Base-by-base conservation (phyloP, 2,329 filamentous ascomycete species). In the Diaporthe citriasiana region DNA sequence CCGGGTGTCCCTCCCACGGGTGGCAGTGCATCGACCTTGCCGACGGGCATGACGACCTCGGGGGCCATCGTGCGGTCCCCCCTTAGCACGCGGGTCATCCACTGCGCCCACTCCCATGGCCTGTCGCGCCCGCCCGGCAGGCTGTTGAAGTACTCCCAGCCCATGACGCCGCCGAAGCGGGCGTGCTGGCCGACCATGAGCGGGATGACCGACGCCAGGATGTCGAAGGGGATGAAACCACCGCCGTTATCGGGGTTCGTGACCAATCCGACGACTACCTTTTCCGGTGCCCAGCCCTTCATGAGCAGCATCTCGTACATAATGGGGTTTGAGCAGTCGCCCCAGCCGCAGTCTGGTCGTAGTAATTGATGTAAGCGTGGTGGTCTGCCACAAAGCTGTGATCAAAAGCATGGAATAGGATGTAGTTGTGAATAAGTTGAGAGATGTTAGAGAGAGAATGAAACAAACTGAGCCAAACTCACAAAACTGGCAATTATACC, bases 61-160 rank as follows among this genome's bases (percentile, higher is more conserved):
- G 73, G 75, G 22, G 70, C 55, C 68, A 71, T 75, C 19, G 70
- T 57, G 51, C 70, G 59, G 42, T 86, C 75, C 81, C 72, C 77
- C 42, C 76, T 79, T 76, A 83, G 78, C 73, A 82, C 74, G 70
- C 76, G 80, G 1, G 89, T 90, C 86, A 95, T 91, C 73, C 87
- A 87, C 59, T 87, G 87, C 0, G 92, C 93, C 94, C 94, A 96
- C 77, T 93, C 89, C 93, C 92, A 94, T 2, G 93, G 92, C 72
- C 85, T 84, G 40, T 86, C 85, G 65, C 82, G 82, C 33, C 87
- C 90, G 1, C 90, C 91, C 0, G 92, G 91, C 72, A 90, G 81
- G 57, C 89, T 87, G 82, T 95, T 95, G 84, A 94, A 96, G 79
- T 95, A 96, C 82, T 97, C 94, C 94, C 94, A 96, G 3, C 93